These are phyloP conservation scores for Davidsoniella virescens DNA, from an alignment of 2,329 filamentous ascomycete genomes.

Conservation along the genomic window DNA sequence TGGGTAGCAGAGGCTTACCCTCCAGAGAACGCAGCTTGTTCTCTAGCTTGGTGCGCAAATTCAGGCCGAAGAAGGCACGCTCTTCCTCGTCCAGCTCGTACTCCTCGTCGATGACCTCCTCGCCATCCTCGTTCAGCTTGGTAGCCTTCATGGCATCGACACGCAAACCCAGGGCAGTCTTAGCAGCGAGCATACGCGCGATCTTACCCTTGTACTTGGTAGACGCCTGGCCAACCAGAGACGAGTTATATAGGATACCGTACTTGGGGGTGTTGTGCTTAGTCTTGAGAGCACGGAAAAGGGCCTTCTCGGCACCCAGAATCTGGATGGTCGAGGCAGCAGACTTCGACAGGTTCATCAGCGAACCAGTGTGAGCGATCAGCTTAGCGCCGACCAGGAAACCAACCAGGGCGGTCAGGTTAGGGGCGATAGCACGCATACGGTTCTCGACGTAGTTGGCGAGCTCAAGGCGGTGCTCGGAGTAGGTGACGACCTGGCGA, in stretches of 20 bases:
- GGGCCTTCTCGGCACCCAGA: slow-evolving; percentile 92
- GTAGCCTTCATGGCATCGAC: slow-evolving; percentile 60
- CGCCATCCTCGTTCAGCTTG: slow-evolving; percentile 51
- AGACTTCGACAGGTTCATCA: slow-evolving; percentile 88
- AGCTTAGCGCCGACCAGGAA: slow-evolving; percentile 87
- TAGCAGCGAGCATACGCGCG: slow-evolving; percentile 85
- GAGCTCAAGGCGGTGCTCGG: slow-evolving; percentile 77
- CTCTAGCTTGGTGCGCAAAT: slow-evolving; percentile 57
- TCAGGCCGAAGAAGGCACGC: slow-evolving; percentile 63
- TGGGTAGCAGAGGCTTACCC: slow-evolving; percentile 72
- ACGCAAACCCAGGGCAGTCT: slow-evolving; percentile 82
- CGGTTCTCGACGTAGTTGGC: slow-evolving; percentile 78
- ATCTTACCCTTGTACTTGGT: slow-evolving; percentile 99
- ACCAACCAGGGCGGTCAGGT: slow-evolving; percentile 82
- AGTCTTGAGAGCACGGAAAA: slow-evolving; percentile 96
- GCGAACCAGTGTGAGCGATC: slow-evolving; percentile 84
- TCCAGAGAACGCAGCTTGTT: slow-evolving; percentile 63
- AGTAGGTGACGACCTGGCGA: slow-evolving; percentile 83
- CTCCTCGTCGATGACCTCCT: slow-evolving; percentile 42
- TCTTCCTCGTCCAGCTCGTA: slow-evolving; percentile 75
- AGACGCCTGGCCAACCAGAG: slow-evolving; percentile 87
- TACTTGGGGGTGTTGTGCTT: slow-evolving; percentile 99
- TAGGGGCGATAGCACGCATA: slow-evolving; percentile 94
- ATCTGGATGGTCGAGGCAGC: slow-evolving; percentile 95
- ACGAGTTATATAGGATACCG: slow-evolving; percentile 83